Base-by-base conservation (phyloP, 352 stramenopile species). In the Phytopythium ostracodes region DNA sequence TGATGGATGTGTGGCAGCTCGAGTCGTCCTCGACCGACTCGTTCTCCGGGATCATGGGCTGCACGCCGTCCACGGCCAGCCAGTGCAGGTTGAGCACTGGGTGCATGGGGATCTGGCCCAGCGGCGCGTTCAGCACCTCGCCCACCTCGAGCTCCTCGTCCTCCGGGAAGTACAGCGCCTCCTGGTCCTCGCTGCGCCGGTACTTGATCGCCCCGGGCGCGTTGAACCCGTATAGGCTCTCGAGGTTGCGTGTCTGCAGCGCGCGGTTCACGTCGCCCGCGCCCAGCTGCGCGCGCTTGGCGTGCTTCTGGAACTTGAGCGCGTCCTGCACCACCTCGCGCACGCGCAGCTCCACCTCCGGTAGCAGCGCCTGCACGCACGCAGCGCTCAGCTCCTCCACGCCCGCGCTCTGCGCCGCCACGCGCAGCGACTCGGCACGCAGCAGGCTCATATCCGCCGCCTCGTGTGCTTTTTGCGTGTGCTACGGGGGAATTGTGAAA, bases 371-470 rank as follows among this genome's bases (percentile, higher is more conserved):
- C 17, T 65, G 64, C 55, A 91, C 72, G 60, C 79, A 91, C 29
- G 79, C 82, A 46, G 82, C 70, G 60, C 70, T 81, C 9, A 95
- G 74, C n/a, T 80, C 67, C 51, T 89, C 83, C 63, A 95, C 73
- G 17, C 82, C 84, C 20, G 88, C 68, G 65, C 77, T 90, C 70
- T 95, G 84, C 56, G 77, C 84, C 56, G 84, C 83, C 4, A 95
- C 76, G 38, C 76, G 73, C 52, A 93, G 70, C 72, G 67, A 78
- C 73, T 95, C 86, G 24, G 71, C 69, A 7, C 86, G 77, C 6
- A 95, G 61, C 56, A 92, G 58, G 66, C 82, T 93, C 86, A 95
- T 95, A n/a, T n/a, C n/a, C n/a, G n/a, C n/a, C n/a, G n/a, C n/a
- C n/a, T n/a, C n/a, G n/a, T n/a, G n/a, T n/a, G n/a, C n/a, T n/a